These are phyloP conservation scores for Biscogniauxia marginata DNA, from an alignment of 2,329 filamentous ascomycete genomes.

Conservation along the genomic window DNA sequence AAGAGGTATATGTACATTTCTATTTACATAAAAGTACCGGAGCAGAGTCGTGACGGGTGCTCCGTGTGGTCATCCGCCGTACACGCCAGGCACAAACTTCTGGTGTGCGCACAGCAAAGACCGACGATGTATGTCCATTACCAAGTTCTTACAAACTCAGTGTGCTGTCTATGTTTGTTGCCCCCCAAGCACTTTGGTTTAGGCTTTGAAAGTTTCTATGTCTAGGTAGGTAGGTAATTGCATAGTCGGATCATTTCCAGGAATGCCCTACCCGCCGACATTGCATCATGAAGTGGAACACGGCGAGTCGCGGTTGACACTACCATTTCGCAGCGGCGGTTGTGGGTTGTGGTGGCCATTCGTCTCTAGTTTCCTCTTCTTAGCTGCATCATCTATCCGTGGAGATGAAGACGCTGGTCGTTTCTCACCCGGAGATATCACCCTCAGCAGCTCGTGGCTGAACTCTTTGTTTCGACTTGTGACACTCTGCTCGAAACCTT, in stretches of 20 bases:
- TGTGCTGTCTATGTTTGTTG: neutral
- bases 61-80: neutral
- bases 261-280: neutral
- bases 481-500: too few relatives aligned
- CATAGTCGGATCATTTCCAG: neutral
- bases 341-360: slow-evolving; percentile 3
- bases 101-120: too few relatives aligned
- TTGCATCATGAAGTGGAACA: neutral
- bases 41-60: neutral
- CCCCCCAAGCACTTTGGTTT: too few relatives aligned
- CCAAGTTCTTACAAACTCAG: too few relatives aligned
- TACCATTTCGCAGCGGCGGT: slow-evolving; percentile 3
- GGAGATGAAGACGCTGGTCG: slow-evolving; percentile 8
- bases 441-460: slow-evolving; percentile 1
- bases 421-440: slow-evolving; percentile 7
- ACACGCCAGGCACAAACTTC: too few relatives aligned
- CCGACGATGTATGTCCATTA: too few relatives aligned
- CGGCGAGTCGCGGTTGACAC: neutral
- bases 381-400: slow-evolving; percentile 5
- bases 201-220: neutral
- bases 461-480: neutral
- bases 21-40: neutral
- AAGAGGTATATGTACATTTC: neutral
- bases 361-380: slow-evolving; percentile 15
- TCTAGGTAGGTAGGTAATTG: neutral